Percentiles rank a stretch among this genome's conserved stretches.
Evolutionary conservation across 306 rosid genomes (phyloP).

Genomic region (Trifolium repens): DNA sequence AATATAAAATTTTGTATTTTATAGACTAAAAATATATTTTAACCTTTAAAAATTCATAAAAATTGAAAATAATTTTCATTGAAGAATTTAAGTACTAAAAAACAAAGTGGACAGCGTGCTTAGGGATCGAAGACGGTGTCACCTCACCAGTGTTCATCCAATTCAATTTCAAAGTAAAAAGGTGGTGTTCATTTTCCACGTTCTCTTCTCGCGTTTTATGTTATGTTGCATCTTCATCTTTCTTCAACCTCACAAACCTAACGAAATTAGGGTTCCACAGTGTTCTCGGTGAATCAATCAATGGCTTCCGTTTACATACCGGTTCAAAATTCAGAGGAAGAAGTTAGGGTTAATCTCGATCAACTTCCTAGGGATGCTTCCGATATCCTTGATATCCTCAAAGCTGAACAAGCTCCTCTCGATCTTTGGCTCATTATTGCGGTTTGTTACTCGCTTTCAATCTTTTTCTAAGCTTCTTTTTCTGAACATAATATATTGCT

Average conservation of each 20-base stretch:
- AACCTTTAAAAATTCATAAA: no score
- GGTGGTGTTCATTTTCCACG: background rate
- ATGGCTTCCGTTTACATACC: constrained; percentile 96
- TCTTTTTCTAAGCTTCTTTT: background rate
- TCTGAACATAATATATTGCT: background rate
- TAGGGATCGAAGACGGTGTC: background rate
- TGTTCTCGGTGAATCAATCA: constrained; percentile 43
- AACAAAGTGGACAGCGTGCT: no score
- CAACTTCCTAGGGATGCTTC: constrained; percentile 96
- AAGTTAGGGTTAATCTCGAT: constrained; percentile 93
- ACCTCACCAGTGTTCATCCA: background rate
- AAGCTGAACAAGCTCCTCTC: constrained; percentile 98
- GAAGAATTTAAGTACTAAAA: no score
- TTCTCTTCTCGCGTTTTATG: background rate
- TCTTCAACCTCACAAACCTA: background rate
- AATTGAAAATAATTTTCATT: no score
- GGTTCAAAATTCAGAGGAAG: constrained; percentile 98
- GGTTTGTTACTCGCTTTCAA: constrained; percentile 45
- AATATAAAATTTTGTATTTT: no score
- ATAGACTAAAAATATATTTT: no score
- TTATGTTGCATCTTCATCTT: background rate
- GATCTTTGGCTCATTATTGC: constrained; percentile 99
- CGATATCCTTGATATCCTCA: constrained; percentile 91
- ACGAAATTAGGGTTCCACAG: constrained; percentile 49
- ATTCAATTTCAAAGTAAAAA: background rate